phyloP scores from a whole-genome alignment of 2,329 filamentous ascomycete genomes.

The Epichloe bromicola region DNA sequence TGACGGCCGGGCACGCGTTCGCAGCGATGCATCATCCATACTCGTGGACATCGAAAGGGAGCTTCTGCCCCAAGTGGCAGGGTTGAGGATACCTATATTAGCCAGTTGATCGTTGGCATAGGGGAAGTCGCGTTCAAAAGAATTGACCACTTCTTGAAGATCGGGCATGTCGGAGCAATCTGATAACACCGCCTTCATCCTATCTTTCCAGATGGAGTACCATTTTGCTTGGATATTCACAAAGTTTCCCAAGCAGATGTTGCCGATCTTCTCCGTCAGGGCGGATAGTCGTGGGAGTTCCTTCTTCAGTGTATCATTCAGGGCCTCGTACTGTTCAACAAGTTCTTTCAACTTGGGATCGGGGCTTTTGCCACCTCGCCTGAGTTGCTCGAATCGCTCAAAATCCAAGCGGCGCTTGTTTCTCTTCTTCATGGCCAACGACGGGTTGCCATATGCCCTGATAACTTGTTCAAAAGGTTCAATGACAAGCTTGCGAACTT shows the following conservation, averaged over 20 bases:
- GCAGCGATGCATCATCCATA: constrained; percentile 36
- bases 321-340: constrained; percentile 76
- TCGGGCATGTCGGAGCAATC: constrained; percentile 50
- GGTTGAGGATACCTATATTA: constrained; percentile 67
- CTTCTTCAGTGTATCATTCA: constrained; percentile 88
- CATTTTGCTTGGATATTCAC: constrained; percentile 73
- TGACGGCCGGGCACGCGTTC: constrained; percentile 33
- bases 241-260: constrained; percentile 71
- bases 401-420: constrained; percentile 87
- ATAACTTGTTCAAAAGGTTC: constrained; percentile 71
- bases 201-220: constrained; percentile 73
- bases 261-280: constrained; percentile 71
- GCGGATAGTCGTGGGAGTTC: constrained; percentile 76
- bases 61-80: constrained; percentile 45
- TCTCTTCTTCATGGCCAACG: constrained; percentile 84
- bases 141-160: constrained; percentile 57
- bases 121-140: constrained; percentile 66
- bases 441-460: constrained; percentile 69
- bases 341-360: constrained; percentile 76
- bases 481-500: constrained; percentile 71
- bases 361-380: constrained; percentile 69
- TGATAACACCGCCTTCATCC: constrained; percentile 62
- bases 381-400: constrained; percentile 65
- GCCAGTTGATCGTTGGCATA: constrained; percentile 61
- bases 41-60: constrained; percentile 47